These are phyloP conservation scores for Fusarium sp. DNA, from an alignment of 2,329 filamentous ascomycete genomes.

Conservation along the genomic window DNA sequence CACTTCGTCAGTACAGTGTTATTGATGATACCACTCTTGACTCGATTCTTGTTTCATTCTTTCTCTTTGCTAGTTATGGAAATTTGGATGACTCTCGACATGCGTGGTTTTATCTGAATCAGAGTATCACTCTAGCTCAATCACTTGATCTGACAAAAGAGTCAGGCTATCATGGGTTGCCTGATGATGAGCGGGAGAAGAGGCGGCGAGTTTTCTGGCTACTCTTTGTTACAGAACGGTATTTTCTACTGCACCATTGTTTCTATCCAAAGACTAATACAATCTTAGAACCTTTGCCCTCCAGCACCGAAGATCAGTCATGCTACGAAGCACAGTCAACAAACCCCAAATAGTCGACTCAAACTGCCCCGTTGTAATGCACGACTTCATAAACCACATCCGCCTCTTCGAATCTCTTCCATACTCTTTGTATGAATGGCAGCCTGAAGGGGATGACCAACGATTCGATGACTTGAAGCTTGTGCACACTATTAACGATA, in stretches of 20 bases:
- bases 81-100: constrained; percentile 48
- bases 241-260: fast-evolving
- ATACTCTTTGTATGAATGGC: constrained; percentile 51
- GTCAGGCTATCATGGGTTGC: constrained; percentile 42
- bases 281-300: constrained; percentile 49
- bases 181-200: constrained; percentile 45
- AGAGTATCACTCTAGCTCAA: constrained; percentile 50
- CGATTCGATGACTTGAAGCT: constrained; percentile 44
- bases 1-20: constrained; percentile 47
- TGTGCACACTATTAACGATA: constrained; percentile 46
- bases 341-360: constrained; percentile 52
- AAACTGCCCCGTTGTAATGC: constrained; percentile 52
- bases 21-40: constrained; percentile 49
- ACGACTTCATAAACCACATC: constrained; percentile 53
- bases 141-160: constrained; percentile 49
- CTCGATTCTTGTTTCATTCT: constrained; percentile 50
- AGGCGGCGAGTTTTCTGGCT: constrained; percentile 53
- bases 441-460: constrained; percentile 35
- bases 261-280: not conserved
- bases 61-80: constrained; percentile 51
- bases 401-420: constrained; percentile 51
- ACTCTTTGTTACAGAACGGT: constrained; percentile 53
- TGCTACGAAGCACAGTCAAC: constrained; percentile 49
- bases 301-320: constrained; percentile 49
- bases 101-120: constrained; percentile 53